Evolutionary conservation across 164 flowering plant species (phyloP), one percentile per base, ranked within the genome.

Genomic region (Dillenia suffruticosa): DNA sequence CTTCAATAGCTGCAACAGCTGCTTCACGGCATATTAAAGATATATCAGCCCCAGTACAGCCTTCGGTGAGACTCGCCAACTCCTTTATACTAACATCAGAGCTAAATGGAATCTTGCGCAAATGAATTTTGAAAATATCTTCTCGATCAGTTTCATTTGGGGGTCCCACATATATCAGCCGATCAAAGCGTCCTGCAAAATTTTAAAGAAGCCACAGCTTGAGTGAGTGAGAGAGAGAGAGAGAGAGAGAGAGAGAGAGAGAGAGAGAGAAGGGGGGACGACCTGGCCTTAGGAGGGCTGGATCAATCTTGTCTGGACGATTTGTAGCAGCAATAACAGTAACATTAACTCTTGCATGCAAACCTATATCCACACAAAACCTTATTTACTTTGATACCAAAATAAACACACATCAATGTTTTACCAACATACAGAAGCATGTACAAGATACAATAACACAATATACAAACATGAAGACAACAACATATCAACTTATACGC

Each of bases 251-350:
- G 47, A 19, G 40, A 51, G 56, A 16, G 45, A 58, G 44, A 32
- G 45, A 62, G 61, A 61, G 69, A 57, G 61, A 51, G 54, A 62
- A 9, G 3, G 17, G 22, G 24, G 45, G n/a, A 62, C 46, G 8
- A 90, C 99, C 99, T 75, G 97, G 94, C 77, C 99, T 79, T 49
- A 95, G 68, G 65, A 95, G 90, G 60, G 99, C 99, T 17, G 85
- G 76, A 72, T 95, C 99, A 61, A 95, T 92, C 74, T 90, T 90
- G 82, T 95, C 99, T 40, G 97, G 97, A 44, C 99, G 82, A 75
- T 95, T 95, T 62, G 99, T 95, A 50, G 99, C 99, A 63, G 97
- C 99, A 79, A 95, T 87, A 51, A 95, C 92, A 59, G 87, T 88
- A 49, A 95, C 99, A 82, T 78, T 70, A 67, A 78, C 89, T 79